Evolutionary conservation across 2,329 filamentous ascomycete species (phyloP).

Genomic region (Fusarium torreyae): DNA sequence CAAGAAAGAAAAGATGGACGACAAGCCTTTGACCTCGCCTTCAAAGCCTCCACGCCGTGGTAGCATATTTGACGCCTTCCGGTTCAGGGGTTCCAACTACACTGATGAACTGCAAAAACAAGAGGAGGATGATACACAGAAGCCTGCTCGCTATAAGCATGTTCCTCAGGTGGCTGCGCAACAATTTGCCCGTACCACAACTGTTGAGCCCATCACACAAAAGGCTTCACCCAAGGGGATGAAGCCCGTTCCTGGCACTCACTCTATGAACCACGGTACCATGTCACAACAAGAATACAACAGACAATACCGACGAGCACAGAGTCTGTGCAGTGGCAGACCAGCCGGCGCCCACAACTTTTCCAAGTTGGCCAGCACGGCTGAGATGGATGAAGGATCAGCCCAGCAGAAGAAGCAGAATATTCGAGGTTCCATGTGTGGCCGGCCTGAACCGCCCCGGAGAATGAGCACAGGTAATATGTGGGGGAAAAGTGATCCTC

Average conservation of each 20-base stretch:
- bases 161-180: slow-evolving; percentile 68
- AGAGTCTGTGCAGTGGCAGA: slow-evolving; percentile 51
- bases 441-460: slow-evolving; percentile 41
- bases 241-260: slow-evolving; percentile 45
- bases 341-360: slow-evolving; percentile 57
- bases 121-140: slow-evolving; percentile 31
- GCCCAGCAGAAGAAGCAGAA: slow-evolving; percentile 21
- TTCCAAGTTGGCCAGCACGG: slow-evolving; percentile 56
- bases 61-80: slow-evolving; percentile 45
- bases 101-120: slow-evolving; percentile 40
- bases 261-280: slow-evolving; percentile 44
- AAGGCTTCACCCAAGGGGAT: slow-evolving; percentile 61
- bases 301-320: slow-evolving; percentile 56
- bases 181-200: slow-evolving; percentile 70
- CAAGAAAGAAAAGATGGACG: slow-evolving; percentile 29
- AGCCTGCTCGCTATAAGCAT: slow-evolving; percentile 60
- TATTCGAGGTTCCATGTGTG: slow-evolving; percentile 54
- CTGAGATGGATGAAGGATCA: slow-evolving; percentile 51
- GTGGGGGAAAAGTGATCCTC: slow-evolving; percentile 32
- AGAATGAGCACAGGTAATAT: slow-evolving; percentile 59
- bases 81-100: slow-evolving; percentile 49
- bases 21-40: slow-evolving; percentile 13
- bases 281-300: slow-evolving; percentile 55
- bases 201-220: slow-evolving; percentile 56
- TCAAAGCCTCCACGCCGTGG: slow-evolving; percentile 33